These are phyloP conservation scores for Solanum chilense DNA, from an alignment of 257 asterid species.

Conservation along the genomic window DNA sequence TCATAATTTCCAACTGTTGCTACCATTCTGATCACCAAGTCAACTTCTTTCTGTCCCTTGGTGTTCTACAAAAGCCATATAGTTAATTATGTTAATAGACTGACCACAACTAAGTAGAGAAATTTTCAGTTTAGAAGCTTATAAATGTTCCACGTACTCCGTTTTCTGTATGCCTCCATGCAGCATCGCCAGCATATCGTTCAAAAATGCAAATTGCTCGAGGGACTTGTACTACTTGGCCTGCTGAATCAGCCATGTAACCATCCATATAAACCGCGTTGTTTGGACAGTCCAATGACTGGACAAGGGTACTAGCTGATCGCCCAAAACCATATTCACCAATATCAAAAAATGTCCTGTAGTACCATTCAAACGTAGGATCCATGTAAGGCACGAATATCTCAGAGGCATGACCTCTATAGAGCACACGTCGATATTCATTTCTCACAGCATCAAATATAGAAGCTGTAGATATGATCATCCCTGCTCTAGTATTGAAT, in stretches of 20 bases:
- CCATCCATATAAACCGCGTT: constrained; percentile 51
- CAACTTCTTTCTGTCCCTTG: constrained; percentile 42
- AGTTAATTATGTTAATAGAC: neutral
- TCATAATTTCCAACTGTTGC: constrained; percentile 68
- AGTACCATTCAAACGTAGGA: constrained; percentile 49
- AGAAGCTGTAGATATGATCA: constrained; percentile 52
- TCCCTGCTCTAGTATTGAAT: constrained; percentile 56
- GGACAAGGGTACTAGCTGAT: constrained; percentile 39
- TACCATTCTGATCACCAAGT: constrained; percentile 61
- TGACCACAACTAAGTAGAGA: neutral
- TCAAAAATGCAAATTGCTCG: constrained; percentile 56
- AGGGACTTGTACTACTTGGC: constrained; percentile 22
- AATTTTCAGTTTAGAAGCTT: neutral
- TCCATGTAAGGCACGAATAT: constrained; percentile 82
- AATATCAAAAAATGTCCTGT: constrained; percentile 53
- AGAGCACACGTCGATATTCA: constrained; percentile 36
- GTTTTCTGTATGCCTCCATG: constrained; percentile 68
- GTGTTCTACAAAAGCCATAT: constrained; percentile 23
- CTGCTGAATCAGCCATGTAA: constrained; percentile 39
- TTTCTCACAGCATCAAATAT: constrained; percentile 15
- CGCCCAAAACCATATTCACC: constrained; percentile 77
- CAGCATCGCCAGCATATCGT: constrained; percentile 34
- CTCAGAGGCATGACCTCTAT: constrained; percentile 62
- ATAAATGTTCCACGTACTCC: neutral
- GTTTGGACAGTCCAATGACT: constrained; percentile 40